Conservation (phyloP, 495 filamentous ascomycete species). For the Penicillium tannophilum region DNA sequence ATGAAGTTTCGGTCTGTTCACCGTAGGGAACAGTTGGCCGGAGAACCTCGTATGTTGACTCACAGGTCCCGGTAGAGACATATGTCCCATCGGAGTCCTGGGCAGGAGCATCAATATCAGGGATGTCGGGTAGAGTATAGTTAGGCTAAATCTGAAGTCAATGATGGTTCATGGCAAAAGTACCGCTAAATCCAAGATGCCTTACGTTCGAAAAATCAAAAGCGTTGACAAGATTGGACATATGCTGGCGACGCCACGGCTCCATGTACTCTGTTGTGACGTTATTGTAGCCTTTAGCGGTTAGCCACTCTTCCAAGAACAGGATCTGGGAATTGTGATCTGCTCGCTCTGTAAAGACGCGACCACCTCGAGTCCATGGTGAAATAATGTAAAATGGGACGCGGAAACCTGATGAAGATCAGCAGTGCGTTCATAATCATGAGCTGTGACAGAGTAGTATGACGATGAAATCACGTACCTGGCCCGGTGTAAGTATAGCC, state of each 20-base stretch:
- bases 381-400: conserved; percentile 59
- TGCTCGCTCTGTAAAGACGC: conserved; percentile 56
- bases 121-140: conserved; percentile 39
- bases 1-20: conserved; percentile 36
- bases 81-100: conserved; percentile 32
- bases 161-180: too few species aligned
- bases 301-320: conserved; percentile 57
- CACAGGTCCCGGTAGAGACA: not conserved
- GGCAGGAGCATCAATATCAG: conserved; percentile 42
- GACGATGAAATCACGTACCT: conserved; percentile 16
- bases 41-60: conserved; percentile 28
- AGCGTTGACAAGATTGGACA: conserved; percentile 56
- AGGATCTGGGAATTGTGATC: conserved; percentile 61
- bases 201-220: conserved; percentile 33
- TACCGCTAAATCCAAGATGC: conserved; percentile 27
- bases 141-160: too few species aligned
- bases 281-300: conserved; percentile 45
- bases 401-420: conserved; percentile 28
- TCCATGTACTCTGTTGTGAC: conserved; percentile 31
- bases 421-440: too few species aligned
- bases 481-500: conserved; percentile 55
- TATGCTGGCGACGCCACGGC: conserved; percentile 53
- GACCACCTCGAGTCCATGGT: conserved; percentile 57
- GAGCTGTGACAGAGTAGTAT: too few species aligned
- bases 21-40: conserved; percentile 54